phyloP scores from a whole-genome alignment of 306 rosid species.

The Malus asiatica region DNA sequence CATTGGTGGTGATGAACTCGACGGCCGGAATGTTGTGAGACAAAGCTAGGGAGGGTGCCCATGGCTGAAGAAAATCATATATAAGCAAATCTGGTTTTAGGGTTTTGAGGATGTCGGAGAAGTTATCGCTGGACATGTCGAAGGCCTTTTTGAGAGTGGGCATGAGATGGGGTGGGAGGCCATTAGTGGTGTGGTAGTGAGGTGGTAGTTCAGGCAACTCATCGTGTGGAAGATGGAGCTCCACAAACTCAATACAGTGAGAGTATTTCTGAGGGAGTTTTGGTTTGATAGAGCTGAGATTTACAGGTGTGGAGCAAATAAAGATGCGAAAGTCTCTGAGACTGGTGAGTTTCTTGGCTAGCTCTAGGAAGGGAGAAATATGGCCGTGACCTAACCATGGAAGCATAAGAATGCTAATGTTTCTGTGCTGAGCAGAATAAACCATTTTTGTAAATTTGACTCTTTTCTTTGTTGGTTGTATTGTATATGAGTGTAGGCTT shows the following conservation, averaged over 20 bases:
- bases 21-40: slow-evolving; percentile 18
- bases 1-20: not conserved
- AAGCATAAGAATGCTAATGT: slow-evolving; percentile 13
- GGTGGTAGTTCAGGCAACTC: not conserved
- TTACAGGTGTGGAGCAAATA: slow-evolving; percentile 23
- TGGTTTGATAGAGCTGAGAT: slow-evolving; percentile 13
- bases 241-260: slow-evolving; percentile 1
- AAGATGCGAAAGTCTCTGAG: not conserved
- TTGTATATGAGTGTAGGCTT: not conserved
- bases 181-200: too few species aligned
- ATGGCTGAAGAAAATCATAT: not conserved
- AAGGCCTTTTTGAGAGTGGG: slow-evolving; percentile 22
- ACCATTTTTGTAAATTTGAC: not conserved
- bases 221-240: slow-evolving; percentile 20
- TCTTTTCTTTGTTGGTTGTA: not conserved
- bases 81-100: slow-evolving; percentile 21
- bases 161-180: slow-evolving; percentile 13
- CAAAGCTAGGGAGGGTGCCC: slow-evolving; percentile 24
- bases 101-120: slow-evolving; percentile 10
- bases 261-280: slow-evolving; percentile 2
- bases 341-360: slow-evolving; percentile 20
- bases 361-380: slow-evolving; percentile 31
- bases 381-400: slow-evolving; percentile 40
- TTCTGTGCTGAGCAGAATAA: not conserved
- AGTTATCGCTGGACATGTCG: slow-evolving; percentile 12